Percentiles rank a stretch among this genome's conserved stretches.
phyloP scores from a whole-genome alignment of 2,329 filamentous ascomycete genomes.

The Ascochyta lentis region DNA sequence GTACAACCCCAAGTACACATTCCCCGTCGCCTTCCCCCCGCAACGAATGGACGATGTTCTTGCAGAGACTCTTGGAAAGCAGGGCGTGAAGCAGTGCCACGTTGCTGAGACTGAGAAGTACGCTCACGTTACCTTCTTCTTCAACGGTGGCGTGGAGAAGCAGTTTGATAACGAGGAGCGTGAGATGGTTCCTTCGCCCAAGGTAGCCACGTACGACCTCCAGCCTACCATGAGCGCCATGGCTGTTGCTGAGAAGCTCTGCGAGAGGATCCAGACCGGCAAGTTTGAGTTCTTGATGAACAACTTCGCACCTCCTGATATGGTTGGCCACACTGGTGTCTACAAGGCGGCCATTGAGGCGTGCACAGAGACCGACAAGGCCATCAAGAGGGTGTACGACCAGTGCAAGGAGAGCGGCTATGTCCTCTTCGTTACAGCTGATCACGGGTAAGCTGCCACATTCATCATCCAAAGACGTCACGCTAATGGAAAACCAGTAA shows the following conservation, averaged over 20 bases:
- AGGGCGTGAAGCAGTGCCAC: constrained; percentile 90
- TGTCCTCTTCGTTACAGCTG: constrained; percentile 91
- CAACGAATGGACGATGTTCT: constrained; percentile 98
- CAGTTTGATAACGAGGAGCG: constrained; percentile 90
- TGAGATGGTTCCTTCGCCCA: constrained; percentile 93
- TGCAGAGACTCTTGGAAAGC: constrained; percentile 92
- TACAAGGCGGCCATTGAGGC: constrained; percentile 92
- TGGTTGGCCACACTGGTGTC: constrained; percentile 98
- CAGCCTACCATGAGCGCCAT: constrained; percentile 96
- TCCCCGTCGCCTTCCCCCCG: constrained; percentile 89
- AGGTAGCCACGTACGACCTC: constrained; percentile 93
- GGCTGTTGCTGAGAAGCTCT: constrained; percentile 86
- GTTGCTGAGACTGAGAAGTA: constrained; percentile 99
- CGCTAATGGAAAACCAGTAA: constrained; percentile 62
- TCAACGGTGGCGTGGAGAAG: constrained; percentile 98
- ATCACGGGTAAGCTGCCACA: constrained; percentile 73
- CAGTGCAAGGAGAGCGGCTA: constrained; percentile 93
- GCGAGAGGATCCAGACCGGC: constrained; percentile 82
- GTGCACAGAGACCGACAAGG: constrained; percentile 86
- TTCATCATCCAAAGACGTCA: neutral
- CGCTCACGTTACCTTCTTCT: constrained; percentile 99
- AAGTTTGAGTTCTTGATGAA: constrained; percentile 99
- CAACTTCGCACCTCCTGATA: constrained; percentile 99
- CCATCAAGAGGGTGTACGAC: constrained; percentile 90
- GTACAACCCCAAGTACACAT: constrained; percentile 95